Evolutionary conservation across 2,329 filamentous ascomycete genomes (phyloP).

Genomic region (Thielaviopsis musarum): DNA sequence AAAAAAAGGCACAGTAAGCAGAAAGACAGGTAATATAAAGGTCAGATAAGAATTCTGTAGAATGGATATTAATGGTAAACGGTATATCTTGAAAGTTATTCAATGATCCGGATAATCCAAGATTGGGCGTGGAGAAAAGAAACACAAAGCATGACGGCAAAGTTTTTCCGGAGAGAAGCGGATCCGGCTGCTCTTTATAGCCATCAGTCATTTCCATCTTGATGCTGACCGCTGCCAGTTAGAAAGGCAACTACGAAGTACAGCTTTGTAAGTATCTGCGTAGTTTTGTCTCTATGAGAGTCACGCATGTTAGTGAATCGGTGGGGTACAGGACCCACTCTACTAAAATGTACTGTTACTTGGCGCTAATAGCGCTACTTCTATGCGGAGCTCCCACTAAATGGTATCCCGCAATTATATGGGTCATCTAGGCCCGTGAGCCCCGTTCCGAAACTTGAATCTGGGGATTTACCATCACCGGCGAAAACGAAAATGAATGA

Average conservation of each 20-base stretch:
- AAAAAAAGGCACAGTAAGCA: not conserved
- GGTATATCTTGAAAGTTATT: not conserved
- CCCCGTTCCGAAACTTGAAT: no score
- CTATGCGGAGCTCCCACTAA: not conserved
- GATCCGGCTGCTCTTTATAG: not conserved
- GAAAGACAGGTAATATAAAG: not conserved
- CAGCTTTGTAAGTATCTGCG: not conserved
- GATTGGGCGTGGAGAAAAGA: not conserved
- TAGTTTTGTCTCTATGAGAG: not conserved
- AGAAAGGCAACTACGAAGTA: not conserved
- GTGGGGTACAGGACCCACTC: not conserved
- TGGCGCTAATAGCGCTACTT: conserved; percentile 3
- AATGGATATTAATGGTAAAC: not conserved
- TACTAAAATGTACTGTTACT: not conserved
- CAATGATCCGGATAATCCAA: not conserved
- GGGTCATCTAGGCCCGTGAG: no score
- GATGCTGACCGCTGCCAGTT: not conserved
- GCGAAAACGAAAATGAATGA: not conserved
- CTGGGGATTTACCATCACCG: no score
- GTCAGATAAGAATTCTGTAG: not conserved
- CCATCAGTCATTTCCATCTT: not conserved
- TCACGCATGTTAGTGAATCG: not conserved
- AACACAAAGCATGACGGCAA: not conserved
- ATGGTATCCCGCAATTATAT: no score
- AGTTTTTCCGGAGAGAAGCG: not conserved